Conservation (phyloP, 768 basidiomycete species). For the Termitomyces sp. region DNA sequence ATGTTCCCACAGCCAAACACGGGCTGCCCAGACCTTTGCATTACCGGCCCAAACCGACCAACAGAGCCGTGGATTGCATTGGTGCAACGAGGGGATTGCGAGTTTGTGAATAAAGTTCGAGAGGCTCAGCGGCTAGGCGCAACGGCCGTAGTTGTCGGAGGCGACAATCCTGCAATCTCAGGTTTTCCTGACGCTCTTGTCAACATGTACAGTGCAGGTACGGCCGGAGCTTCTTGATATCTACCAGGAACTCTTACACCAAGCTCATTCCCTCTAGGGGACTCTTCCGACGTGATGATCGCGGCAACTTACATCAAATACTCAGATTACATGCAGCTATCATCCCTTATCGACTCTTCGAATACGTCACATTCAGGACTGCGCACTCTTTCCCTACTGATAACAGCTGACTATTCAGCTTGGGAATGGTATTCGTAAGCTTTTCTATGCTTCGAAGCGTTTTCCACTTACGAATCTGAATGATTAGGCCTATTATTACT, state of each 20-base stretch:
- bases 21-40: conserved; percentile 69
- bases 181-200: conserved; percentile 73
- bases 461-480: conserved; percentile 4
- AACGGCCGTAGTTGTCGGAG: conserved; percentile 88
- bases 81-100: conserved; percentile 83
- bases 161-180: conserved; percentile 57
- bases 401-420: conserved; percentile 73
- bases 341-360: conserved; percentile 61
- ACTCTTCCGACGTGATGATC: conserved; percentile 79
- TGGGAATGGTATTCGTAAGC: conserved; percentile 94
- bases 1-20: conserved; percentile 31
- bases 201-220: conserved; percentile 91
- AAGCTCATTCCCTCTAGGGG: conserved; percentile 40
- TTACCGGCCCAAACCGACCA: conserved; percentile 48
- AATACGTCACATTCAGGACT: conserved; percentile 78
- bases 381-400: conserved; percentile 67
- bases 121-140: conserved; percentile 74
- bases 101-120: conserved; percentile 85
- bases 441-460: background rate
- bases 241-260: background rate
- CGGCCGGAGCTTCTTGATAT: conserved; percentile 14
- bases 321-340: conserved; percentile 70
- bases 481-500: conserved; percentile 70
- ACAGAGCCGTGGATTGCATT: conserved; percentile 86
- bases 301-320: conserved; percentile 86